phyloP scores from a whole-genome alignment of 495 filamentous ascomycete species.

The Penicillium argentinense region DNA sequence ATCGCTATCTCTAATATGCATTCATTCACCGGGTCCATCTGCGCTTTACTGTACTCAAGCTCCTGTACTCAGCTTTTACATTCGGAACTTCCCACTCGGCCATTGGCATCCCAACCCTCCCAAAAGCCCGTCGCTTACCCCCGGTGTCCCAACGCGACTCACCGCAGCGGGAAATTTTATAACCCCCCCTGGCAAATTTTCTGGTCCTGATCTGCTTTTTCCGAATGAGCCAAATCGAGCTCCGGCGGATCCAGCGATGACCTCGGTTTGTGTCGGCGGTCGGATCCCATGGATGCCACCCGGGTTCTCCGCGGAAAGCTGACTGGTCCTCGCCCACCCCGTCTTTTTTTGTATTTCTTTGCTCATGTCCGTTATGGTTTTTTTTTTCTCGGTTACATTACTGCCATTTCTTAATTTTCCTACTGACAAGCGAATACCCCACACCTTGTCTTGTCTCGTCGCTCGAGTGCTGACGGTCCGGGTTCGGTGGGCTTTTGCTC shows the following conservation, averaged over 20 bases:
- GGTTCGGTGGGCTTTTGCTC: no score
- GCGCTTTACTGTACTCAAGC: no score
- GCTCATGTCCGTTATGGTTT: neutral
- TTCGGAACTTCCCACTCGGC: no score
- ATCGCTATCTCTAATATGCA: no score
- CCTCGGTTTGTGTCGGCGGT: no score
- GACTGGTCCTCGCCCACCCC: neutral
- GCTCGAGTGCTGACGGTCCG: no score
- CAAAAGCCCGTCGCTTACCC: neutral
- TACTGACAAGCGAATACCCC: slow-evolving; percentile 30
- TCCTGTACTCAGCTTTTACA: neutral
- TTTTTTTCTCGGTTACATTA: neutral
- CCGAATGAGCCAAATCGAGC: no score
- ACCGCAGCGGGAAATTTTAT: neutral
- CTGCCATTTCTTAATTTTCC: neutral
- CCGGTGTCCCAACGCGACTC: neutral
- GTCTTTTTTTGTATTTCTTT: neutral
- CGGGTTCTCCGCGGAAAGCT: slow-evolving; percentile 15
- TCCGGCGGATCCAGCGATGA: no score
- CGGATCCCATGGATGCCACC: no score
- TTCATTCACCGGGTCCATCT: no score
- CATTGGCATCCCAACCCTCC: no score
- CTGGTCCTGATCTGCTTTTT: no score
- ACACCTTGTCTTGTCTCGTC: slow-evolving; percentile 12
- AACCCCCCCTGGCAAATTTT: neutral